Percentiles rank a stretch among this genome's conserved stretches.
These are phyloP conservation scores for Coemansia sp. DNA, from an alignment of 192 early-diverging fungal genomes.

Conservation along the genomic window DNA sequence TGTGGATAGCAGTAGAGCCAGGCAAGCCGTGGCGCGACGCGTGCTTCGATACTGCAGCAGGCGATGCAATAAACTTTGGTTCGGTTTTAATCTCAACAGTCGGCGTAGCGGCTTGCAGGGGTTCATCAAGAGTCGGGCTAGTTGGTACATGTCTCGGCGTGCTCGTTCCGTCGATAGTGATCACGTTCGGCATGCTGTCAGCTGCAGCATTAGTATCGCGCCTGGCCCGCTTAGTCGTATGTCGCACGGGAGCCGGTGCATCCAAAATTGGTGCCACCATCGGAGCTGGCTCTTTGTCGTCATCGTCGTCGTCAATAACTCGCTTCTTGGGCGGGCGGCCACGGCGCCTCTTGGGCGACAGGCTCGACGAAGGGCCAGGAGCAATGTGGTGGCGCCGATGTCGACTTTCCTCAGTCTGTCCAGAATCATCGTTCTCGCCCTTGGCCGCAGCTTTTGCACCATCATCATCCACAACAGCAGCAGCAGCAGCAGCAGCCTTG, in stretches of 20 bases:
- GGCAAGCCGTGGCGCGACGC: not conserved
- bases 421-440: not conserved
- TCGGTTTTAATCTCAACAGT: conserved; percentile 34
- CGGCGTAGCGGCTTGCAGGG: not conserved
- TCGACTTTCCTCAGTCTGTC: not conserved
- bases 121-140: conserved; percentile 7
- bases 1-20: not conserved
- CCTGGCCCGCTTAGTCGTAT: not conserved
- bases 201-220: not conserved
- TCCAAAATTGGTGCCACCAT: not conserved
- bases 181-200: not conserved
- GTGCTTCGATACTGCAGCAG: not conserved
- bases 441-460: not conserved
- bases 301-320: conserved; percentile 22
- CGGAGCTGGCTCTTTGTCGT: conserved; percentile 9
- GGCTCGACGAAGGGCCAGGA: not conserved
- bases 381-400: not conserved
- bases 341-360: conserved; percentile 20
- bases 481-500: not conserved
- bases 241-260: not conserved
- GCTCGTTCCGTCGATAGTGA: conserved; percentile 18
- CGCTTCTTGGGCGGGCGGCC: conserved; percentile 23
- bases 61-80: not conserved
- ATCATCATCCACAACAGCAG: not conserved
- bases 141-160: not conserved